Conservation (phyloP, 1,139 yeast genomes). For the Suhomyces ambrosiae region DNA sequence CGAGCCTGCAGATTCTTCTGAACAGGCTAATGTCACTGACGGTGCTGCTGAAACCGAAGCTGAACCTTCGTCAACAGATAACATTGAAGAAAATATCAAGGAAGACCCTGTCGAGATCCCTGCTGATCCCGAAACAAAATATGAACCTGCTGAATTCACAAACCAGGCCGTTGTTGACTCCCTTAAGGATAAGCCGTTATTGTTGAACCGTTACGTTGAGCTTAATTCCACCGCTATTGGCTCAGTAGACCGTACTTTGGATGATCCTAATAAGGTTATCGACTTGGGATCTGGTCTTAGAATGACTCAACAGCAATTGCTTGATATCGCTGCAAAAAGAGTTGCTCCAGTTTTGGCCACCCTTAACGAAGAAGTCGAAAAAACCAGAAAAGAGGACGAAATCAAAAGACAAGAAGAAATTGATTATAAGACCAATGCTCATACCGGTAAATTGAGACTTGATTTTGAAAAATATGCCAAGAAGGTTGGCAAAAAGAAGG, state of each 20-base stretch:
- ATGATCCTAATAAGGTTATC: constrained; percentile 53
- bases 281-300: constrained; percentile 58
- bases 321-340: constrained; percentile 57
- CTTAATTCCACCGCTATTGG: constrained; percentile 52
- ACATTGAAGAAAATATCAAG: constrained; percentile 11
- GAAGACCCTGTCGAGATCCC: constrained; percentile 38
- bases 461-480: constrained; percentile 45
- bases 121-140: constrained; percentile 36
- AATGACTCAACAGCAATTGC: constrained; percentile 56
- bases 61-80: constrained; percentile 7
- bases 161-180: constrained; percentile 44
- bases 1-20: too few relatives aligned
- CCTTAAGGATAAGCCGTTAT: constrained; percentile 50
- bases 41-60: constrained; percentile 1
- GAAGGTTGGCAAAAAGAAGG: constrained; percentile 44
- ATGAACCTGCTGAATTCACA: constrained; percentile 36
- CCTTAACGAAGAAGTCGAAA: constrained; percentile 53
- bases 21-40: constrained; percentile 4
- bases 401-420: constrained; percentile 46
- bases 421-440: constrained; percentile 40
- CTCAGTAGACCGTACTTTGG: constrained; percentile 47
- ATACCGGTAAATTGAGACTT: constrained; percentile 45
- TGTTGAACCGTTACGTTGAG: constrained; percentile 50
- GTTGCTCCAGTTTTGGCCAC: constrained; percentile 57
- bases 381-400: constrained; percentile 50